Base-by-base conservation (phyloP, 805 yeast genomes). In the Sugiyamaella floridensis region DNA sequence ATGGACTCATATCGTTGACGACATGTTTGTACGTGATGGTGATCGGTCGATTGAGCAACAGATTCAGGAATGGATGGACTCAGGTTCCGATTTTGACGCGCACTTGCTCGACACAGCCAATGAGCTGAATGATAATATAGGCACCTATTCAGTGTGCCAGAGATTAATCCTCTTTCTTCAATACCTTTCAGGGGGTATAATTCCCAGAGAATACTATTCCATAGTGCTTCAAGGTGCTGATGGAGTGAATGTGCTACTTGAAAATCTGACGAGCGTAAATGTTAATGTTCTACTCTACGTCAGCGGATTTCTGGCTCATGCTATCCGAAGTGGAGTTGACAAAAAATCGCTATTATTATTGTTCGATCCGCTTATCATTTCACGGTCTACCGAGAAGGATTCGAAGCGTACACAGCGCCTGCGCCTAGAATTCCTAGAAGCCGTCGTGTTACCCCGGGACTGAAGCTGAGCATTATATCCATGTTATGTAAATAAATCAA, bases 271-370 rank as follows among this genome's bases (percentile, higher is more conserved):
- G 8, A 65, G 73, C 3, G 59, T 71, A 41, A 69, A 75, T 48
- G 73, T 73, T 26, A 75, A 75, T 51, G 70, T 72, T 9, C 57
- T 75, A 58, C 67, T 75, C 29, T 75, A 71, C 51, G 41, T 75
- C 28, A 60, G 67, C 15, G 68, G 73, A 10, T 74, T 75, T 56
- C 56, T 75, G 41, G 62, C 71, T n/a, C 53, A 66, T 12, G 67
- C 70, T 49, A 55, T 61, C 45, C 64, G 62, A 2, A 55, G 47
- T 20, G 71, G 60, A 53, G 55, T 61, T 50, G 20, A 62, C 43
- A 47, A 64, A 48, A 45, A 61, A 46, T 12, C 22, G 59, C 10
- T 56, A 49, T 58, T 65, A 42, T 60, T 54, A 29, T 53, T 63
- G 32, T 73, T 73, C 55, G 71, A 67, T 44, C 58, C 60, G 2